Evolutionary conservation across 139 green algal species (phyloP), one percentile per base, ranked within the genome.

Genomic region (Picochlorum costavermella): DNA sequence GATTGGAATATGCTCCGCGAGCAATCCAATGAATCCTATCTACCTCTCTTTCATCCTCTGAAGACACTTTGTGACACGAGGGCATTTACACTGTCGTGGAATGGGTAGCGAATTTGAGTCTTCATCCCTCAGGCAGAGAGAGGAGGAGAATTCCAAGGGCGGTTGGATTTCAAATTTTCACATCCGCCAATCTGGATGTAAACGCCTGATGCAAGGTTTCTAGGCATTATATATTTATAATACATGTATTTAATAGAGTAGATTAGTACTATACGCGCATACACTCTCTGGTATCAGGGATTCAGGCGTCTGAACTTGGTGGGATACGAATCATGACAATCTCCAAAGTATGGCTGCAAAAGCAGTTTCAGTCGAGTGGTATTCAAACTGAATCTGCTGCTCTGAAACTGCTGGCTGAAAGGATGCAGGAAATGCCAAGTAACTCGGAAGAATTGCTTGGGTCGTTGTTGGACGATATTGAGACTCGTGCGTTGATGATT

Each of bases 301-400:
- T 12, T 40, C n/a, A n/a, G n/a, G n/a, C n/a, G n/a, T 23, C 20
- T 23, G 20, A 23, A 23, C 20, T 23, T 23, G 20, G 20, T 23
- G 20, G 20, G 8, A 40, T 6, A 40, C 46, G 46, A 20, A 14
- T 5, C 46, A 53, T 53, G 46, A 9, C 46, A 53, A 23, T 53
- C 17, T 53, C 63, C 17, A 57, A 59, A 40, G 30, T 63, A 13
- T 77, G 71, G 71, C 37, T 77, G n/a, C 71, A 77, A 45, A 73
- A 73, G 37, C 65, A 77, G 50, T 73, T 77, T 45, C 61, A 70
- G 20, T 62, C 64, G 5, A 77, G 60, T 65, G 71, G 71, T 30
- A 50, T 73, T 11, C 65, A 73, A 37, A 49, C 73, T 29, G 65
- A 83, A 30, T 56, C 66, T 4, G 64, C 28, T 14, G 75, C 70